These are phyloP conservation scores for Fusarium devonianum DNA, from an alignment of 2,329 filamentous ascomycete species.

Conservation along the genomic window DNA sequence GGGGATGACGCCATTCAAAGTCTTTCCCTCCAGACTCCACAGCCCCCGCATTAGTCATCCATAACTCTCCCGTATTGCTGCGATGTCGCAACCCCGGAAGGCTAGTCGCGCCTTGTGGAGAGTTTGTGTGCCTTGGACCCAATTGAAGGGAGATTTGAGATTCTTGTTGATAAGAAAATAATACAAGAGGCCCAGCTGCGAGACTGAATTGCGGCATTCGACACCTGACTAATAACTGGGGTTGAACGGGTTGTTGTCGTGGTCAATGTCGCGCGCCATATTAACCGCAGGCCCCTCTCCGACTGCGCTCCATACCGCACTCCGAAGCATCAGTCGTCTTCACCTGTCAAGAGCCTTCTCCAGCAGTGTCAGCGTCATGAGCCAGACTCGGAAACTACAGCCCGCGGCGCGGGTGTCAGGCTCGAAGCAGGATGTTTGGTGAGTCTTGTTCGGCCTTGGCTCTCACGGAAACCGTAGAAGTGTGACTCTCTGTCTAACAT, in stretches of 20 bases:
- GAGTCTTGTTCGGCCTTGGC: slow-evolving; percentile 32
- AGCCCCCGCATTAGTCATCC: slow-evolving; percentile 40
- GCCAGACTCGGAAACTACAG: slow-evolving; percentile 55
- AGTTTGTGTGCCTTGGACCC: slow-evolving; percentile 3
- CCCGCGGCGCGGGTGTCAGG: slow-evolving; percentile 59
- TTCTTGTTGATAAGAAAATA: slow-evolving; percentile 5
- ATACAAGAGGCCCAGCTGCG: slow-evolving; percentile 1
- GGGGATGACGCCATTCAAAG: slow-evolving; percentile 35
- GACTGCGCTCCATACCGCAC: slow-evolving; percentile 29
- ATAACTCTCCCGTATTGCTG: slow-evolving; percentile 26
- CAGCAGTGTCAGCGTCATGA: slow-evolving; percentile 48
- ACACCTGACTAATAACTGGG: slow-evolving; percentile 20
- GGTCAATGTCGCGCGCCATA: slow-evolving; percentile 41
- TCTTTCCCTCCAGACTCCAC: slow-evolving; percentile 8
- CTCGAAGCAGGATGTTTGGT: slow-evolving; percentile 62
- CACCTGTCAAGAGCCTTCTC: slow-evolving; percentile 29
- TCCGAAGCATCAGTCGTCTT: slow-evolving; percentile 31
- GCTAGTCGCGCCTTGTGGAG: slow-evolving; percentile 1
- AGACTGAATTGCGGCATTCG: background rate
- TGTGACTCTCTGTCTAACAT: slow-evolving; percentile 7
- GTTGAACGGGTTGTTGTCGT: slow-evolving; percentile 6
- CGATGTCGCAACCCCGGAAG: slow-evolving; percentile 37
- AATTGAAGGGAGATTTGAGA: slow-evolving; percentile 10
- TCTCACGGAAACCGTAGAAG: background rate
- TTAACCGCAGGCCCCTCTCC: slow-evolving; percentile 33